Evolutionary conservation across 495 filamentous ascomycete genomes (phyloP).

Genomic region (Daldinia caldariorum): DNA sequence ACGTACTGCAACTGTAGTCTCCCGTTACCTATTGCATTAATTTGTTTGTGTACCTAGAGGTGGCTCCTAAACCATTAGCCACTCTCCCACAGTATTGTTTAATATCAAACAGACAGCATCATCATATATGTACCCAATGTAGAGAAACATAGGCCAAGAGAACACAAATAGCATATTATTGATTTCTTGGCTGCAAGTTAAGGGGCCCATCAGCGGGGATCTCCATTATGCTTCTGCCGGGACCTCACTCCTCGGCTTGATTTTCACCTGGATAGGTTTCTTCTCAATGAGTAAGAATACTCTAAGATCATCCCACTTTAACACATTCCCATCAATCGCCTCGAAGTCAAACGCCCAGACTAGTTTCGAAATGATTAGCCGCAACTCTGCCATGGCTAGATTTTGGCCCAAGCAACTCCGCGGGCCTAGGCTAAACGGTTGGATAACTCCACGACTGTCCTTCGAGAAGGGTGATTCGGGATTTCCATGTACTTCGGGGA

Average conservation of each 20-base stretch:
- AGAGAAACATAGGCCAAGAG: too few relatives aligned
- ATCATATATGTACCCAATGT: too few relatives aligned
- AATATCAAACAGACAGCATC: too few relatives aligned
- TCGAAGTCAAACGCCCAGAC: slow-evolving; percentile 65
- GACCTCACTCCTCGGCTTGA: slow-evolving; percentile 10
- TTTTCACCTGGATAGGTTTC: slow-evolving; percentile 31
- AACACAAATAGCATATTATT: too few relatives aligned
- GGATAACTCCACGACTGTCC: slow-evolving; percentile 46
- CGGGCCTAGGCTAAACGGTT: slow-evolving; percentile 53
- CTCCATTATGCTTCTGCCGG: too few relatives aligned
- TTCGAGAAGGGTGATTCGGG: slow-evolving; percentile 42
- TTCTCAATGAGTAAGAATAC: slow-evolving; percentile 50
- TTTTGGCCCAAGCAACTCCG: slow-evolving; percentile 54
- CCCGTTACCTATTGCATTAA: too few relatives aligned
- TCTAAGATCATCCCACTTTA: slow-evolving; percentile 56
- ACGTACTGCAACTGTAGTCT: too few relatives aligned
- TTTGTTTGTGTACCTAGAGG: too few relatives aligned
- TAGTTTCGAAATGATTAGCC: slow-evolving; percentile 60
- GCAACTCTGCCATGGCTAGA: slow-evolving; percentile 64
- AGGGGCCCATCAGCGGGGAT: too few relatives aligned
- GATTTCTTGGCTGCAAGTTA: too few relatives aligned
- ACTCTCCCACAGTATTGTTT: too few relatives aligned
- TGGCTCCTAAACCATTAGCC: too few relatives aligned
- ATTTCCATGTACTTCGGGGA: slow-evolving; percentile 47
- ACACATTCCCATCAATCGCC: slow-evolving; percentile 44